Base-by-base conservation (phyloP, 2,329 filamentous ascomycete species). In the Neospermospora avenae region DNA sequence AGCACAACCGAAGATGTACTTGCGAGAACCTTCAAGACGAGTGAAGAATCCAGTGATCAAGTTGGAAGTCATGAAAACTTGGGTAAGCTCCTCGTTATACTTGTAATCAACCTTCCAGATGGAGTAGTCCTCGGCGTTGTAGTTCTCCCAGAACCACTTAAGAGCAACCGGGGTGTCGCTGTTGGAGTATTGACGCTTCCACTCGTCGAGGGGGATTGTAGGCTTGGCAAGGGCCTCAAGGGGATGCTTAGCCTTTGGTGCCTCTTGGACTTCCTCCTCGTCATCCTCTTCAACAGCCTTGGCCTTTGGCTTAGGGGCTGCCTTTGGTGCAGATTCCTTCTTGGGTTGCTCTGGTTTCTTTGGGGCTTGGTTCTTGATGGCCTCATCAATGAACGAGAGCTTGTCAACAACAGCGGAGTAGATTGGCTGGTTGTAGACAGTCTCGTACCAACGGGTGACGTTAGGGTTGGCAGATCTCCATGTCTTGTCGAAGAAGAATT, bases 101-200 rank as follows among this genome's bases (percentile, higher is more conserved):
- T 96, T 97, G 88, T 96, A 99, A 80, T 93, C 88, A 71, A 93
- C 81, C 77, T 86, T 87, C 91, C 92, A 99, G 77, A 99, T 80
- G 59, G 92, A 96, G 86, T 95, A 99, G 80, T 99, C 95, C 68
- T 92, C 88, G 71, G 95, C 88, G 75, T 95, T 93, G 79, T 86
- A 85, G 78, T 96, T 91, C 81, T 97, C 87, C 93, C 93, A 99
- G 88, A 99, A 98, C 89, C 90, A 98, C 77, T 93, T 93, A 73
- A 98, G 82, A 72, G 93, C 91, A 67, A 83, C 87, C 67, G 87
- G 81, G 70, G 90, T 93, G 67, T 97, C 91, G 76, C 89, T 85
- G 87, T 99, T 99, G 73, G 95, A 99, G 87, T 96, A 99, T 78
- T 91, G 88, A 75, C 95, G 92, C 89, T 99, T 99, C 90, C 89